A percentile compares a stretch with the other conserved stretches of the same genome.
phyloP scores from a whole-genome alignment of 148 eudicot species.

The Rhododendron mucronatum region DNA sequence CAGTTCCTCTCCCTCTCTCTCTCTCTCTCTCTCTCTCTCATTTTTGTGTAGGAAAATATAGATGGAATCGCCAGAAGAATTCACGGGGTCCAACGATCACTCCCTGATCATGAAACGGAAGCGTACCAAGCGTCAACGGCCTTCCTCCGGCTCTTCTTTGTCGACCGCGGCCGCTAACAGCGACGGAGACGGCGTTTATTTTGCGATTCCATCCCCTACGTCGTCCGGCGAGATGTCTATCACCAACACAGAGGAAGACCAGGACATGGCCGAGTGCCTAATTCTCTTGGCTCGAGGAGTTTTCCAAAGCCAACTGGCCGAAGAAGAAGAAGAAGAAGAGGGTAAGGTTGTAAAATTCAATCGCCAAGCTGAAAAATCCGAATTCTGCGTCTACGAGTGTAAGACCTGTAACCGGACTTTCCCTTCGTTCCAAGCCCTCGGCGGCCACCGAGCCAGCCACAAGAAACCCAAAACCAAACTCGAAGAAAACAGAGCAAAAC shows the following conservation, averaged over 20 bases:
- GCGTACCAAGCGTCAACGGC: conserved; percentile 62
- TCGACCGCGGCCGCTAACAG: neutral
- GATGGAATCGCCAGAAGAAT: conserved; percentile 24
- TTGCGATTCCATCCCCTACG: neutral
- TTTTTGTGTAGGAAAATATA: neutral
- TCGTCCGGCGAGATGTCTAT: neutral
- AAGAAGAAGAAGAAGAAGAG: neutral
- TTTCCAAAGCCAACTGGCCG: neutral
- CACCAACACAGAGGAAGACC: conserved; percentile 34
- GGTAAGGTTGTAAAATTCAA: neutral
- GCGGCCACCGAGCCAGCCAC: conserved; percentile 94
- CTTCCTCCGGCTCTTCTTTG: conserved; percentile 40
- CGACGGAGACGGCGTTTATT: neutral
- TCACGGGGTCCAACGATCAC: conserved; percentile 4
- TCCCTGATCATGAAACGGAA: conserved; percentile 47
- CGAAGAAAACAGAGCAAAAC: neutral
- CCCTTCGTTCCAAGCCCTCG: conserved; percentile 81
- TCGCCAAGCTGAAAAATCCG: conserved; percentile 11
- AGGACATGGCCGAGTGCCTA: conserved; percentile 72
- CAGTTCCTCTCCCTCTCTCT: neutral
- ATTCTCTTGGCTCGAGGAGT: conserved; percentile 56
- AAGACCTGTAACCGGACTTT: conserved; percentile 70
- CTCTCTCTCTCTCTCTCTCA: neutral
- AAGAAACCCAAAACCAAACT: conserved; percentile 45
- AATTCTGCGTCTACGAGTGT: conserved; percentile 53